Evolutionary conservation across 2,329 filamentous ascomycete species (phyloP), one percentile per base, ranked within the genome.

Genomic region (Neodidymelliopsis sp.): DNA sequence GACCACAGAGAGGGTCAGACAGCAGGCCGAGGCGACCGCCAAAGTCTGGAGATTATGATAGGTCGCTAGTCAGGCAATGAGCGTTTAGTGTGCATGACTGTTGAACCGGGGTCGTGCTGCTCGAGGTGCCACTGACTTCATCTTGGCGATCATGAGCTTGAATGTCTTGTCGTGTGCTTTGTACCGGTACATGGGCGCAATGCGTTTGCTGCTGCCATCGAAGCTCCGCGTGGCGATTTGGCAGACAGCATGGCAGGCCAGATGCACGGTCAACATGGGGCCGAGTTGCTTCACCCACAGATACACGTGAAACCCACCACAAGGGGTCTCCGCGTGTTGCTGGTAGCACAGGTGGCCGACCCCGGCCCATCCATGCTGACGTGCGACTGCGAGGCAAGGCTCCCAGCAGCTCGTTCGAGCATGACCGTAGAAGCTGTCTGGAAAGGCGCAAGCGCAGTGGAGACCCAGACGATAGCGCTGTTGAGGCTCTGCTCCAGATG

Each of bases 401-500:
- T 44, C 23, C 29, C 34, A 50, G 39, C 34, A 44, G 15, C 40
- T 35, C 34, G 24, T 40, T 34, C 19, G 35, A 50, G 15, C 45
- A 33, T 29, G 29, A 19, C 22, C 31, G 10, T 35, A 30, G 40
- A 50, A 38, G 15, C 5, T 18, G 15, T 34, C 39, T 43, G 13
- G 34, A 43, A 50, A 19, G 13, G 47, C 24, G 19, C 29, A 45
- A 50, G 40, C 20, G 47, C 40, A 23, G 47, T 43, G 23, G 28
- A 15, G 27, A 24, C 22, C 9, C 24, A 23, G 24, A n/a, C 7
- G 22, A 39, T 49, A 38, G 47, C 39, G 40, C 25, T 36, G 40
- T 45, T 50, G 47, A 50, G 47, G 47, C 47, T 50, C 47, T 50
- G 47, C 47, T 45, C 45, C 38, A 49, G 45, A 15, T 23, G 44